Evolutionary conservation across 78 protist genomes (phyloP).

Genomic region (Paratrimastix pyriformis): DNA sequence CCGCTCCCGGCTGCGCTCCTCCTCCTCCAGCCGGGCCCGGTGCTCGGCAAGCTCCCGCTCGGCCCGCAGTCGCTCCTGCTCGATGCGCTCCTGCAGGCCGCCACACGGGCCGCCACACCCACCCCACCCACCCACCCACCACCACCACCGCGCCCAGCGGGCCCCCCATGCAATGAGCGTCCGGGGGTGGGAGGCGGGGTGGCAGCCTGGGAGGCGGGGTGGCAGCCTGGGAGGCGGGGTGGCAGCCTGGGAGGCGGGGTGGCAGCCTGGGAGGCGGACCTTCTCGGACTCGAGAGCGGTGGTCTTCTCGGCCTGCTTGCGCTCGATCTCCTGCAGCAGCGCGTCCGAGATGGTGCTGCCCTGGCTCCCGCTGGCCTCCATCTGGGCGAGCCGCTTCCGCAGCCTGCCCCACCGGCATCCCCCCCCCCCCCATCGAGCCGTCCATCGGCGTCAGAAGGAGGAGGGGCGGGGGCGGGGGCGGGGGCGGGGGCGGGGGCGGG

Average conservation of each 20-base stretch:
- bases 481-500: no score
- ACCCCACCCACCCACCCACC: not conserved
- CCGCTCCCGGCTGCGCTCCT: not conserved
- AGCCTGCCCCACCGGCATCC: not conserved
- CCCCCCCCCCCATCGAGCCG: not conserved
- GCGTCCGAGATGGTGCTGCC: no score
- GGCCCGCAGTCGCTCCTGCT: not conserved
- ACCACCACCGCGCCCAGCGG: not conserved
- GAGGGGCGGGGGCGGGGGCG: no score
- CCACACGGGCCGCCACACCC: not conserved
- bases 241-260: no score
- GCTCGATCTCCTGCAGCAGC: not conserved
- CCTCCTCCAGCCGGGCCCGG: not conserved
- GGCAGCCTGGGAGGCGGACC: no score
- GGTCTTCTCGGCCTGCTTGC: not conserved
- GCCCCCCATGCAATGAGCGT: not conserved
- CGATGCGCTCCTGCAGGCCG: not conserved
- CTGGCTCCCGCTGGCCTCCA: not conserved
- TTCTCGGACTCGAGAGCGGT: not conserved
- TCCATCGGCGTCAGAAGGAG: conserved; percentile 5
- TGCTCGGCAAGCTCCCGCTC: not conserved
- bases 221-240: no score
- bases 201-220: not conserved
- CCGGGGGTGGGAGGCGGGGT: not conserved
- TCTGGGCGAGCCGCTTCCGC: not conserved